Percentiles rank a stretch among this genome's conserved stretches.
These are phyloP conservation scores for Epichloe festucae DNA, from an alignment of 2,329 filamentous ascomycete species.

Conservation along the genomic window DNA sequence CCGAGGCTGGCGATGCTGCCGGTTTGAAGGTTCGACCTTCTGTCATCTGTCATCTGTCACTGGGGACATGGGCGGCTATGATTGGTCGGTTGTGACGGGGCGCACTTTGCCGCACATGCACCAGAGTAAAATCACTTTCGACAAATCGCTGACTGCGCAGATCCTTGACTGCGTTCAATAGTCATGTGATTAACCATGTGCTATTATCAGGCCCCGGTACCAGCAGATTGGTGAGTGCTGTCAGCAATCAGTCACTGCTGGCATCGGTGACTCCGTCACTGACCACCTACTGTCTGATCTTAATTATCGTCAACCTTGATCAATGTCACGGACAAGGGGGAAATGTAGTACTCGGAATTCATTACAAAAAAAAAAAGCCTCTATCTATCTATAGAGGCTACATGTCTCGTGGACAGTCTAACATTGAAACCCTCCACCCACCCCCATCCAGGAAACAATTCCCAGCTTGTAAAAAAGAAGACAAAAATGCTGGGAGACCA, in stretches of 20 bases:
- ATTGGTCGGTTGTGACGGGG: background rate
- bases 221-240: too few species aligned
- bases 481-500: conserved; percentile 1
- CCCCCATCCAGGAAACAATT: background rate
- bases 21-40: background rate
- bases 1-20: background rate
- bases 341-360: background rate
- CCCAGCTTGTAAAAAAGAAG: conserved; percentile 2
- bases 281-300: too few species aligned
- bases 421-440: background rate
- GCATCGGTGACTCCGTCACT: too few species aligned
- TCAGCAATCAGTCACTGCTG: too few species aligned
- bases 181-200: too few species aligned
- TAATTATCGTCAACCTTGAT: too few species aligned
- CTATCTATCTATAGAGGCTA: conserved; percentile 2
- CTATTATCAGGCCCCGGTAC: too few species aligned
- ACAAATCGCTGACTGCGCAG: too few species aligned
- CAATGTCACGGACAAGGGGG: too few species aligned
- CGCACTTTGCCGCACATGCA: too few species aligned
- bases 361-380: conserved; percentile 4
- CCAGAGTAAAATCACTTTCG: too few species aligned
- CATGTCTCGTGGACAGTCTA: conserved; percentile 1
- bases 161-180: too few species aligned
- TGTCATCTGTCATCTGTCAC: background rate
- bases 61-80: background rate